These are phyloP conservation scores for Fusarium devonianum DNA, from an alignment of 2,329 filamentous ascomycete species.

Conservation along the genomic window DNA sequence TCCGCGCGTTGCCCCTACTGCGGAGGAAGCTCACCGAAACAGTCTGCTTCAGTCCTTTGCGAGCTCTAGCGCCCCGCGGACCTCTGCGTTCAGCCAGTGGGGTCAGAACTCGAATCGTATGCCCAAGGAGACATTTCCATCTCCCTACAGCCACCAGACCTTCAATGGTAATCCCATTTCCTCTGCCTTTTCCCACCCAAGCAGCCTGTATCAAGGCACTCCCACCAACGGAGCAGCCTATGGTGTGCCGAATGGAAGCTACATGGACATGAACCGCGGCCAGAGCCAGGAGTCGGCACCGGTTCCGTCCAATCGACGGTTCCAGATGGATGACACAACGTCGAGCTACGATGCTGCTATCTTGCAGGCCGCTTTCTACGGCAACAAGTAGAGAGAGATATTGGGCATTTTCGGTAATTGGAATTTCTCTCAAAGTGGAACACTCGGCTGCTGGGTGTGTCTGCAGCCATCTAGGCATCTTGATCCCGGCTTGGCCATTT, in stretches of 20 bases:
- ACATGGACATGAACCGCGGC: conserved; percentile 21
- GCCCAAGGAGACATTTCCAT: conserved; percentile 24
- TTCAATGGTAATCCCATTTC: conserved; percentile 30
- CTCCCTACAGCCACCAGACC: conserved; percentile 30
- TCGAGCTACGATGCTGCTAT: conserved; percentile 48
- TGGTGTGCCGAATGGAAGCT: conserved; percentile 23
- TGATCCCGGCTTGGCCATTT: conserved; percentile 25
- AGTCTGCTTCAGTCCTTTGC: conserved; percentile 48
- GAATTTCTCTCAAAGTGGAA: neutral
- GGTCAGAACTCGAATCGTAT: conserved; percentile 35
- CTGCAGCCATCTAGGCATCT: neutral
- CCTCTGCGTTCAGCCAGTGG: conserved; percentile 45
- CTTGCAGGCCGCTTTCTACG: conserved; percentile 45
- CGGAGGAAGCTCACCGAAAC: conserved; percentile 45
- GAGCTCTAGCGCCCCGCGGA: conserved; percentile 38
- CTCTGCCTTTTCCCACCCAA: conserved; percentile 56
- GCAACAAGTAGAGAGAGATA: conserved; percentile 33
- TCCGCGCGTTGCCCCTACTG: conserved; percentile 26
- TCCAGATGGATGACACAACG: conserved; percentile 46
- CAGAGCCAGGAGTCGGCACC: conserved; percentile 26
- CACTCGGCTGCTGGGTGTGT: conserved; percentile 3
- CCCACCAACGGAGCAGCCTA: conserved; percentile 44
- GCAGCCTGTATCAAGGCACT: conserved; percentile 60
- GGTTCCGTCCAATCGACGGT: conserved; percentile 33
- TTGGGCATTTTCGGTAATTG: neutral